These are phyloP conservation scores for Chionographis japonica DNA, from an alignment of 106 monocot species.

Conservation along the genomic window DNA sequence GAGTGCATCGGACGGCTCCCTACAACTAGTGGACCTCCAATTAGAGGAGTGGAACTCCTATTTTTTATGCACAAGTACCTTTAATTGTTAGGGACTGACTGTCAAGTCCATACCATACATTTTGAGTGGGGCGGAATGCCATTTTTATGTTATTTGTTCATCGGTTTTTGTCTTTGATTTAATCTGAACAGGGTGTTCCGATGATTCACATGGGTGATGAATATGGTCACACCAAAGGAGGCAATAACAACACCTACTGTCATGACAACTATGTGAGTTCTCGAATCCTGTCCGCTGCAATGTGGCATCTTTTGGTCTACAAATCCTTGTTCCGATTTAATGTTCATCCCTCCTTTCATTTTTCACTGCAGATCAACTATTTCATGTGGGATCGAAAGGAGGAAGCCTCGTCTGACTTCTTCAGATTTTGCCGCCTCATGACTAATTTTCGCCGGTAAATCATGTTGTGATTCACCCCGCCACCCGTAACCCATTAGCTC, in stretches of 20 bases:
- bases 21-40: too few relatives aligned
- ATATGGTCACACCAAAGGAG: conserved; percentile 90
- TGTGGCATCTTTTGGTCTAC: not conserved
- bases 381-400: conserved; percentile 87
- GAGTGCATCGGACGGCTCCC: too few relatives aligned
- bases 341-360: not conserved
- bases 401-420: conserved; percentile 53
- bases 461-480: not conserved
- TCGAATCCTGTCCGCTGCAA: not conserved
- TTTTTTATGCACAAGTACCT: too few relatives aligned
- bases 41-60: too few relatives aligned
- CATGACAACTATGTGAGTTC: conserved; percentile 73
- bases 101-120: too few relatives aligned
- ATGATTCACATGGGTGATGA: conserved; percentile 98
- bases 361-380: conserved; percentile 60
- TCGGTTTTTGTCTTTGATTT: too few relatives aligned
- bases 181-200: conserved; percentile 62
- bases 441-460: conserved; percentile 61
- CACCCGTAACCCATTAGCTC: not conserved
- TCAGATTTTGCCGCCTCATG: conserved; percentile 71
- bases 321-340: not conserved
- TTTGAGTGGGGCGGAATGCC: too few relatives aligned
- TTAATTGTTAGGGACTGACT: too few relatives aligned
- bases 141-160: too few relatives aligned
- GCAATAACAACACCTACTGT: conserved; percentile 95